Evolutionary conservation across 352 stramenopile species (phyloP), one percentile per base, ranked within the genome.

Genomic region (Globisporangium solare): DNA sequence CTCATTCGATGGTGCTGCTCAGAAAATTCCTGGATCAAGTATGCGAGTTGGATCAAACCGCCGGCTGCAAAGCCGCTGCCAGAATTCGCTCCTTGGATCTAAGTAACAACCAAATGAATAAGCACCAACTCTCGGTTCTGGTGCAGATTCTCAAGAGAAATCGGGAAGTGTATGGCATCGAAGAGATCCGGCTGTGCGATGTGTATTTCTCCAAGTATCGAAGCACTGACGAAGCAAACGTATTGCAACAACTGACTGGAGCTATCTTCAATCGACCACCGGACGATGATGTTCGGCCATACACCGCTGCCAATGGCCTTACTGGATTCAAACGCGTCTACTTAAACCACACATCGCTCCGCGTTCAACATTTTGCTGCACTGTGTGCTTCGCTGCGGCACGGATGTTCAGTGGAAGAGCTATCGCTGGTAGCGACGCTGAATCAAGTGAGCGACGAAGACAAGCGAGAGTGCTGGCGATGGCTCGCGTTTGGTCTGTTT

Each of bases 381-480:
- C 41, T 62, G 18, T 56, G 39, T 27, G 56, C 56, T 4, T 40
- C 48, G 15, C 20, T 56, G 20, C 56, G 56, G 3, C 27, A 56
- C 22, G 42, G 35, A 15, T 41, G 40, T 11, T 20, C 14, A 0
- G 40, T 62, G 11, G 8, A 57, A 7, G 40, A 55, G 15, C 24
- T 61, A 14, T 61, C 55, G 11, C 10, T 62, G 7, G 11, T 46
- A 1, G 12, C 22, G 24, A 56, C 47, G 22, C 48, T 17, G 37
- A 13, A 14, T 12, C 20, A 20, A 22, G 56, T 22, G 56, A 56
- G 20, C n/a, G 39, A 13, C 2, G 39, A n/a, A 1, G 39, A 15
- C 39, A 43, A n/a, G 39, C 39, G 17, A 18, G 39, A 51, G 50
- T 62, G 56, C 56, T 62, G 56, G 56, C 56, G 56, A 48, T 62